Percentiles rank a stretch among this genome's conserved stretches.
Conservation (phyloP, 2,329 filamentous ascomycete species). For the Metarhizium sp. region DNA sequence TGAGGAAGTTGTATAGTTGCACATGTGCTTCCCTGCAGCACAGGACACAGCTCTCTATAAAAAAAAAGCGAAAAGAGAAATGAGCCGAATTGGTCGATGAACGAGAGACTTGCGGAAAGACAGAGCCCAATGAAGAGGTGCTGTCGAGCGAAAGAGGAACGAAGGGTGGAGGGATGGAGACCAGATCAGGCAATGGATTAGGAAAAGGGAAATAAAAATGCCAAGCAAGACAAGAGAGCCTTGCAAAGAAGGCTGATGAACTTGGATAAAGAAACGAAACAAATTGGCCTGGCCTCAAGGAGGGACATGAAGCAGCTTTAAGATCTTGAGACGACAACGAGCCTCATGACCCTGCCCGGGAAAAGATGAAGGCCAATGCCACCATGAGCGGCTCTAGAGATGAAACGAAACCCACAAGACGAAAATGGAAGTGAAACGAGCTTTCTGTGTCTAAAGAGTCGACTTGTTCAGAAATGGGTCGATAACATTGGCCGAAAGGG, state of each 20-base stretch:
- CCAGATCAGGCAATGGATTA: background rate
- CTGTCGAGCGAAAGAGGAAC: background rate
- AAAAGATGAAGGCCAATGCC: constrained; percentile 2
- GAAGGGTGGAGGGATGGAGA: background rate
- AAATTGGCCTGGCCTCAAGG: constrained; percentile 14
- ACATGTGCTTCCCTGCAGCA: constrained; percentile 2
- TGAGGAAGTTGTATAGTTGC: constrained; percentile 14
- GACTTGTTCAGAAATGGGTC: constrained; percentile 28
- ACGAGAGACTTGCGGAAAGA: background rate
- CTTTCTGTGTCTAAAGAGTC: constrained; percentile 39
- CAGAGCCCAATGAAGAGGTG: background rate
- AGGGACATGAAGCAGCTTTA: constrained; percentile 12
- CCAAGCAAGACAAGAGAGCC: background rate
- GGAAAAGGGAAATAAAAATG: background rate
- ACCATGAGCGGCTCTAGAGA: constrained; percentile 5
- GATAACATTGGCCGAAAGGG: constrained; percentile 44
- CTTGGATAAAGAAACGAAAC: constrained; percentile 6
- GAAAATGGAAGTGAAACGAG: constrained; percentile 37
- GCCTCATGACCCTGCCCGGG: background rate
- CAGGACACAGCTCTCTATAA: constrained; percentile 10
- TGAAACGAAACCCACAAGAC: constrained; percentile 9
- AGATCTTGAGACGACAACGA: constrained; percentile 4
- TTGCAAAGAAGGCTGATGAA: background rate
- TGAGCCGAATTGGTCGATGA: constrained; percentile 11
- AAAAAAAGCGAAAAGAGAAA: constrained; percentile 12